phyloP scores from a whole-genome alignment of 2,329 filamentous ascomycete species.

The Didymella pomorum region DNA sequence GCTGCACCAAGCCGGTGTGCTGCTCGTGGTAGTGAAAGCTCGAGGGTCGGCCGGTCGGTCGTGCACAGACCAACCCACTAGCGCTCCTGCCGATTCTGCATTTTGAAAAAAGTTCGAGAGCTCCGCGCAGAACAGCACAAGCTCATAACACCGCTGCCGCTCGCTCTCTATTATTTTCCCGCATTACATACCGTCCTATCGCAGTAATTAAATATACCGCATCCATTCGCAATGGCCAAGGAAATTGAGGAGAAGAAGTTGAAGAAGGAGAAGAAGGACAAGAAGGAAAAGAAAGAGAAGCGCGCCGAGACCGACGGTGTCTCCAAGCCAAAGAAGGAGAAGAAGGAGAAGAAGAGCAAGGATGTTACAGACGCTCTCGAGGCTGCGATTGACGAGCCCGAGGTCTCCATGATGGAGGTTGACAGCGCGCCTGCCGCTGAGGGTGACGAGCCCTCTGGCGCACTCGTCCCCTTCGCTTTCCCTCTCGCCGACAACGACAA shows the following conservation, averaged over 20 bases:
- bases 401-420: conserved; percentile 59
- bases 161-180: conserved; percentile 8
- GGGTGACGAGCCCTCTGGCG: conserved; percentile 57
- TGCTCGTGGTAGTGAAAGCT: background rate
- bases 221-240: conserved; percentile 46
- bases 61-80: background rate
- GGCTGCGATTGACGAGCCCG: conserved; percentile 66
- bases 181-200: conserved; percentile 1
- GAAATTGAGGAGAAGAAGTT: conserved; percentile 50
- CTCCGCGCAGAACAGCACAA: conserved; percentile 27
- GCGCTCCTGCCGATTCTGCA: conserved; percentile 19
- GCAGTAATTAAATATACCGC: conserved; percentile 1
- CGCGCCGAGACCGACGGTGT: conserved; percentile 53
- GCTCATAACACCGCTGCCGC: conserved; percentile 16
- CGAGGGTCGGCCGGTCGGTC: background rate
- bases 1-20: conserved; percentile 8
- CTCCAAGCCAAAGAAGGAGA: conserved; percentile 63
- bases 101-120: conserved; percentile 29
- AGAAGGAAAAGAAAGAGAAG: conserved; percentile 74
- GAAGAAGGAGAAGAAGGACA: conserved; percentile 64
- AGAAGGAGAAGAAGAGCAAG: conserved; percentile 75
- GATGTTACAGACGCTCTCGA: conserved; percentile 58
- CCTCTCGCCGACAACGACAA: conserved; percentile 80
- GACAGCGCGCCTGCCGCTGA: conserved; percentile 51
- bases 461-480: conserved; percentile 83